These are phyloP conservation scores for Bothriochloa decipiens DNA, from an alignment of 176 grass and related monocot genomes.

Conservation along the genomic window DNA sequence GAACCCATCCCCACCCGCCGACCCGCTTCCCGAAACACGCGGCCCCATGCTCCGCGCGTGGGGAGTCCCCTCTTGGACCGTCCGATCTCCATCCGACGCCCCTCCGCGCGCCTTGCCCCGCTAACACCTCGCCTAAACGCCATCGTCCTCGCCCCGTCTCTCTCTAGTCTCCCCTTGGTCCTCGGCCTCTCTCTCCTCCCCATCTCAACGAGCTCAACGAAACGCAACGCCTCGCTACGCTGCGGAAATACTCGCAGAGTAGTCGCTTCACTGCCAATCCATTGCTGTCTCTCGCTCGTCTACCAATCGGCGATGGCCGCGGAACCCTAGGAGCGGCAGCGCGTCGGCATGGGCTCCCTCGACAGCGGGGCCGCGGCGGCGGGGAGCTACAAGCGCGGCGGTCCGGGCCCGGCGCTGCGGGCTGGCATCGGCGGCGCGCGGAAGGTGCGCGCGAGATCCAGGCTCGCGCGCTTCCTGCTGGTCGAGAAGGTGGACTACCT, in stretches of 20 bases:
- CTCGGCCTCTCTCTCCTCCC: background rate
- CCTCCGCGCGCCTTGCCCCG: background rate
- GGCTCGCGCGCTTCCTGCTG: slow-evolving; percentile 77
- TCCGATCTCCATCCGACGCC: slow-evolving; percentile 25
- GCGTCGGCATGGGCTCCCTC: slow-evolving; percentile 71
- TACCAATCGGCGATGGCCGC: slow-evolving; percentile 31
- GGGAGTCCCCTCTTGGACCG: background rate
- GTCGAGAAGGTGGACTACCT: slow-evolving; percentile 81
- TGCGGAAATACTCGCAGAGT: background rate
- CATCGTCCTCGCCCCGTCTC: background rate
- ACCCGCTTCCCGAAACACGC: slow-evolving; percentile 38
- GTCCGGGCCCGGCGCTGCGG: slow-evolving; percentile 5
- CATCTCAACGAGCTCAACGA: slow-evolving; percentile 22
- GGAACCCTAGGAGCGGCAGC: slow-evolving; percentile 20
- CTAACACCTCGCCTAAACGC: slow-evolving; percentile 15
- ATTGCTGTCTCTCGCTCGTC: background rate
- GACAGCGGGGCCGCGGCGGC: slow-evolving; percentile 38
- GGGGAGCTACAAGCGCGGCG: slow-evolving; percentile 59
- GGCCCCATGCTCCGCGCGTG: slow-evolving; percentile 42
- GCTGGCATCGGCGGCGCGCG: slow-evolving; percentile 18
- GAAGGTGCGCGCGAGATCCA: slow-evolving; percentile 61
- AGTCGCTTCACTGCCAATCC: slow-evolving; percentile 8
- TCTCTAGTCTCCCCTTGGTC: too few relatives aligned
- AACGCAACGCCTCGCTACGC: background rate
- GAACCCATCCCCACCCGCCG: slow-evolving; percentile 15